phyloP scores from a whole-genome alignment of 2,329 filamentous ascomycete species.

The Plectosphaerella sp. region DNA sequence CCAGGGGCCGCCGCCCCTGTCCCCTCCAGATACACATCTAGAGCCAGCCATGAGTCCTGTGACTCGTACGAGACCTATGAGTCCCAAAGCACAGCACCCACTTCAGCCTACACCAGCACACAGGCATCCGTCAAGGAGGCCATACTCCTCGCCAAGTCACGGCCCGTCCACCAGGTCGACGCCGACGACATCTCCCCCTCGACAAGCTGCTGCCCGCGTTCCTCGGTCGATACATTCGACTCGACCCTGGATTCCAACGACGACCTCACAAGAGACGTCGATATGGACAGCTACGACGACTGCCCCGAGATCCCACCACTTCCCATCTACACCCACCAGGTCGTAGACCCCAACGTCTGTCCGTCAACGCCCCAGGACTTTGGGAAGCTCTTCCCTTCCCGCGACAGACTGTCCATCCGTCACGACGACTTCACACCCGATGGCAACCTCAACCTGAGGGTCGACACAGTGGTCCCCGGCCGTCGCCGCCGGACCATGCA shows the following conservation, averaged over 20 bases:
- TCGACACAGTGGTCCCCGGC: conserved; percentile 71
- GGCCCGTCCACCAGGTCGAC: conserved; percentile 14
- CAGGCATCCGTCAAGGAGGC: conserved; percentile 29
- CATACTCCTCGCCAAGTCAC: conserved; percentile 10
- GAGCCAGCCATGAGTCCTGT: conserved; percentile 38
- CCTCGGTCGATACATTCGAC: conserved; percentile 74
- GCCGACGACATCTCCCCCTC: conserved; percentile 31
- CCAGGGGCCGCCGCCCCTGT: conserved; percentile 20
- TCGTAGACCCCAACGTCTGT: conserved; percentile 61
- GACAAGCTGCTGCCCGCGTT: conserved; percentile 41
- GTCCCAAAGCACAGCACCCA: conserved; percentile 43
- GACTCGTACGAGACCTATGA: conserved; percentile 35
- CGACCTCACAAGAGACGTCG: conserved; percentile 27
- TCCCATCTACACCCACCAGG: conserved; percentile 56
- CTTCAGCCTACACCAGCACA: conserved; percentile 37
- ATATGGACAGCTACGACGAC: conserved; percentile 23
- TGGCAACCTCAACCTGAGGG: conserved; percentile 92
- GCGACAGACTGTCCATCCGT: conserved; percentile 72
- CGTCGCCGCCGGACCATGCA: conserved; percentile 64
- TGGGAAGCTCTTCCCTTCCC: conserved; percentile 79
- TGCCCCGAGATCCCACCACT: conserved; percentile 42
- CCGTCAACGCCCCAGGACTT: conserved; percentile 81
- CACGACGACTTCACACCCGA: conserved; percentile 89
- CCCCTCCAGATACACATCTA: conserved; percentile 21
- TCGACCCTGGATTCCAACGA: conserved; percentile 65